Evolutionary conservation across 129 eudicot genomes (phyloP), one percentile per base, ranked within the genome.

Genomic region (Calendula officinalis): DNA sequence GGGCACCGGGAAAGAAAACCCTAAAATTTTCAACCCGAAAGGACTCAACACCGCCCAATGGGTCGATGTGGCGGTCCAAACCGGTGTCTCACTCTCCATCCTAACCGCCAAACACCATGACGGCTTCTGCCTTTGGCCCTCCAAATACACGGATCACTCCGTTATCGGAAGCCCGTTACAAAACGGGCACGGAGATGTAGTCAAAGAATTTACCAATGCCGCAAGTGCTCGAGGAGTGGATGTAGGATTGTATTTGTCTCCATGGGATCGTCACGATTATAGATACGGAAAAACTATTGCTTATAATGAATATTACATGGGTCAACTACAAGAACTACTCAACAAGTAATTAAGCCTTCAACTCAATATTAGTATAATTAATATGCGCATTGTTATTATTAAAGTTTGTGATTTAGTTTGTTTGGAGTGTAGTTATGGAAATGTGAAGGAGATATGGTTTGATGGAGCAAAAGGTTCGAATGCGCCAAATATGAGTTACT

Each of bases 71-170:
- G 94, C 82, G 0, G 78, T 75, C 9, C 76, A 78, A 66, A 87
- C 89, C 12, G 98, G 96, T 0, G 80, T 84, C 34, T 82, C 95
- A 2, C 73, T 91, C 1, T 53, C 83, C 45, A 91, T 87, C 34
- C 81, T 91, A 35, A 91, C 98, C 0, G 94, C 98, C 0, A 91
- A 91, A 63, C 98, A 91, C 69, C 96, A 91, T 14, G 98, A 91
- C 9, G 98, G 98, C 11, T 91, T 91, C 35, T 91, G 98, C 54
- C 72, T 91, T 45, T 91, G 98, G 98, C 98, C 98, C 14, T 91
- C 96, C 0, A 78, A 74, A 54, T 91, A 87, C 69, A 91, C 98
- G 10, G 94, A 87, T 39, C 96, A 91, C 44, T 91, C 98, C 0
- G 94, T 87, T 5, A 34, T 70, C 12, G 75, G 74, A 7, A 91